Base-by-base conservation (phyloP, 306 rosid species). In the Vigna trinervia region DNA sequence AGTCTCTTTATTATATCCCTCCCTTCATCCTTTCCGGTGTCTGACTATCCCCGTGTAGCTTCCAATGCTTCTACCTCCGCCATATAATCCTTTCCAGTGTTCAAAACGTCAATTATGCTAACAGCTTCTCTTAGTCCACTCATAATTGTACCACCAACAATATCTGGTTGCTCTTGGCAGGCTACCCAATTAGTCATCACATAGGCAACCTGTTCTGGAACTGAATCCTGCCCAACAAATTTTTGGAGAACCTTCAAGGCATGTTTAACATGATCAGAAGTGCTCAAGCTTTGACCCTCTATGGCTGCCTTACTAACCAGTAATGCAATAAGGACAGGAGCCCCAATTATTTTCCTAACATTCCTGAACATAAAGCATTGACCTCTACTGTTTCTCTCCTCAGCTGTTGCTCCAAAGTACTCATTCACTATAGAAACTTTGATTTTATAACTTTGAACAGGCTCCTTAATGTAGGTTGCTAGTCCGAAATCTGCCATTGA, bases 91-190 rank as follows among this genome's bases (percentile, higher is more conserved):
- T 87, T 87, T 62, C 99, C 99, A 74, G 87, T 73, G 50, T 67
- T 85, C 89, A 96, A 86, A 62, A 93, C 75, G 80, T 93, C 94
- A 82, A 93, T 88, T 63, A 96, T 89, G 52, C 99, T 96, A 61
- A 96, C 99, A 20, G 99, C 94, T 86, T 96, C 99, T 60, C 96
- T 90, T 41, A 96, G 90, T 63, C 99, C 99, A 69, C 98, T 96
- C 97, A 96, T 91, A 97, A 96, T 96, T 38, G 99, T 97, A 86
- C 99, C 99, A 82, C 99, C 98, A 72, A 96, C 99, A 7, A 98
- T 96, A 88, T 96, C 99, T 63, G 98, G 99, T 80, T 96, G 99
- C 92, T 96, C 99, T 90, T 96, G 93, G 87, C 98, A 96, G 62
- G 99, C 88, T 86, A 46, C 99, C 99, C 99, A 96, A 83, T 96